Evolutionary conservation across 1,139 yeast species (phyloP), one percentile per base, ranked within the genome.

Genomic region (Scheffersomyces insectosa): DNA sequence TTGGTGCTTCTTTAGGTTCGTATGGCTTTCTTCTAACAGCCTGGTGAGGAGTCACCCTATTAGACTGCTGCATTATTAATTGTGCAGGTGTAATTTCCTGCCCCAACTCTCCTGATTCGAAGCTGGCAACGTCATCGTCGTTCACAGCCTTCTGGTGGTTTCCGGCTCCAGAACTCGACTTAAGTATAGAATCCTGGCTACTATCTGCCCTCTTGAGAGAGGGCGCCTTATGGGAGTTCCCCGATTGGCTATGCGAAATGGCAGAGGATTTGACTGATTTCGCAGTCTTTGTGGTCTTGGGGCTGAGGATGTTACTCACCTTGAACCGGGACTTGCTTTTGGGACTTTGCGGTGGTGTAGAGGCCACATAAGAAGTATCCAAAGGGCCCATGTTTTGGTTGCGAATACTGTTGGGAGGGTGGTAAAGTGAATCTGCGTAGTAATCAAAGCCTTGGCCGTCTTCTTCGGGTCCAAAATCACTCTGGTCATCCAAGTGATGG

Each of bases 21-120:
- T 28, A 42, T 2, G 47, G 42, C 9, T 30, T 41, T 28, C 42
- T 36, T 33, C 44, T 36, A 2, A 28, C 31, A 3, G 43, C 41
- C 28, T 44, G 36, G 23, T 44, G 30, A 6, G 50, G 46, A 13
- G 29, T 23, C 13, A 34, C 30, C 27, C 42, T 31, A 31, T 31
- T 31, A 9, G 20, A 20, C n/a, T 31, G 34, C n/a, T 31, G 34
- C 23, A 57, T 47, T 42, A 64, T 66, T 38, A 68, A 53, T 47
- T 69, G 68, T 0, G 75, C 75, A 2, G 75, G 75, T 0, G 74
- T 69, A 31, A 66, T 59, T 37, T 57, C 70, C 48, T 63, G 67
- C 39, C 56, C 61, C 38, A 69, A 56, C 37, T 59, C 57, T 43
- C 68, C 73, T 3, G 69, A 66, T 44, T 67, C 71, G 11, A 46